Evolutionary conservation across 768 basidiomycete species (phyloP).

Genomic region (Neoboletus magnificus): DNA sequence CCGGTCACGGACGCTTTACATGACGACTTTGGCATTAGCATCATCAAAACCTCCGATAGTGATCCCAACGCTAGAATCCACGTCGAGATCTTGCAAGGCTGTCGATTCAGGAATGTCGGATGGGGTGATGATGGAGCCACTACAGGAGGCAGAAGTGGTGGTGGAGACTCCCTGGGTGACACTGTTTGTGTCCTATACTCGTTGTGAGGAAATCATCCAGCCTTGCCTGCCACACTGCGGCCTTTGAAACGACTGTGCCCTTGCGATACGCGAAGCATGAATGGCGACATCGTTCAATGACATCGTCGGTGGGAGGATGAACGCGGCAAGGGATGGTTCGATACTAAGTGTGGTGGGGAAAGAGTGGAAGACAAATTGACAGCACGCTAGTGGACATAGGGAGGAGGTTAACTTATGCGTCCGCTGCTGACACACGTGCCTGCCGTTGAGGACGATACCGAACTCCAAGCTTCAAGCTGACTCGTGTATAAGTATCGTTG

Average conservation of each 20-base stretch:
- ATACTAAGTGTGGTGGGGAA: slow-evolving; percentile 6
- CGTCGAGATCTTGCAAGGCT: slow-evolving; percentile 25
- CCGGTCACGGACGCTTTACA: slow-evolving; percentile 85
- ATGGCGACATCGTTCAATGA: slow-evolving; percentile 19
- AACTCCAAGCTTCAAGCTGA: too few species aligned
- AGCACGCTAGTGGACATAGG: background rate
- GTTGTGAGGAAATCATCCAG: slow-evolving; percentile 88
- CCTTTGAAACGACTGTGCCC: slow-evolving; percentile 59
- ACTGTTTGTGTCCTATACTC: slow-evolving; percentile 73
- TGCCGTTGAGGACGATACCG: too few species aligned
- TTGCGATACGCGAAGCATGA: slow-evolving; percentile 34
- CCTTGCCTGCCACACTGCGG: slow-evolving; percentile 74
- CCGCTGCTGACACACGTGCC: background rate
- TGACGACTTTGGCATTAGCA: slow-evolving; percentile 61
- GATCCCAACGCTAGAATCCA: slow-evolving; percentile 26
- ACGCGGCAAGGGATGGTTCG: background rate
- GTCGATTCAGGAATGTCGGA: slow-evolving; percentile 37
- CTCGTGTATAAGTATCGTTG: too few species aligned
- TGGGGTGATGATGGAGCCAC: slow-evolving; percentile 16
- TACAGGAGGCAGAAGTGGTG: slow-evolving; percentile 26
- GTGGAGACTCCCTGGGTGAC: slow-evolving; percentile 33
- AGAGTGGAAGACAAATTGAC: too few species aligned
- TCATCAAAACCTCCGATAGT: slow-evolving; percentile 20
- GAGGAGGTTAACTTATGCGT: slow-evolving; percentile 8
- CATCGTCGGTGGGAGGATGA: slow-evolving; percentile 13